Evolutionary conservation across 148 eudicot species (phyloP), one percentile per base, ranked within the genome.

Genomic region (Mesembryanthemum crystallinum): DNA sequence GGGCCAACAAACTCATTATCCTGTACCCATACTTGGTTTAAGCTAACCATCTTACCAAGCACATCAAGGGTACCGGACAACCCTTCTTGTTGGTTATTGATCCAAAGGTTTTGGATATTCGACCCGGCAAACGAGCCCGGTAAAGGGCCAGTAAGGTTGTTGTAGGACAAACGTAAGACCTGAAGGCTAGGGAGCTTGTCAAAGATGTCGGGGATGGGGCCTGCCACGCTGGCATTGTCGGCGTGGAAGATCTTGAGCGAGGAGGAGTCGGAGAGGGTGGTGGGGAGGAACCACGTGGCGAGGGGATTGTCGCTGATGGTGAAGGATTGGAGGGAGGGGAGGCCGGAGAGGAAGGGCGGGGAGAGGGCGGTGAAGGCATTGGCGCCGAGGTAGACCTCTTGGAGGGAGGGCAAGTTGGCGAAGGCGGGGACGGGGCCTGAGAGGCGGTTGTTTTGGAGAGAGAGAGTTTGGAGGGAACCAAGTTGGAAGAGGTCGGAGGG

Each of bases 191-290:
- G 75, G 17, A 91, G 73, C 0, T 85, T 60, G 8, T 37, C 81
- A n/a, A 91, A 91, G 0, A 91, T 67, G 45, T 93, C 89, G 0
- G 98, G 98, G 4, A 93, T 87, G 0, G 58, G 2, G 0, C 98
- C 98, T 0, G 5, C 35, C 5, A 93, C 7, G 25, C 77, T 81
- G 0, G 78, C 72, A 29, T 82, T 74, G 7, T 79, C 59, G 0
- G 90, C 92, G 1, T 32, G 61, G 27, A 89, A 82, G 11, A 7
- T n/a, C 11, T 66, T 73, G 0, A 93, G 78, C 1, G 81, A 72
- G 3, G 88, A 57, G 0, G 84, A 76, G 15, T 85, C 81, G 0
- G 81, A 55, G 7, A 93, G 60, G 9, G 72, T 43, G 0, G 23
- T 12, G 3, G 98, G 92, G 35, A 93, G 49, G 0, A 66, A 37